Base-by-base conservation (phyloP, 2,329 filamentous ascomycete genomes). In the Calonectria pseudoturangicola region DNA sequence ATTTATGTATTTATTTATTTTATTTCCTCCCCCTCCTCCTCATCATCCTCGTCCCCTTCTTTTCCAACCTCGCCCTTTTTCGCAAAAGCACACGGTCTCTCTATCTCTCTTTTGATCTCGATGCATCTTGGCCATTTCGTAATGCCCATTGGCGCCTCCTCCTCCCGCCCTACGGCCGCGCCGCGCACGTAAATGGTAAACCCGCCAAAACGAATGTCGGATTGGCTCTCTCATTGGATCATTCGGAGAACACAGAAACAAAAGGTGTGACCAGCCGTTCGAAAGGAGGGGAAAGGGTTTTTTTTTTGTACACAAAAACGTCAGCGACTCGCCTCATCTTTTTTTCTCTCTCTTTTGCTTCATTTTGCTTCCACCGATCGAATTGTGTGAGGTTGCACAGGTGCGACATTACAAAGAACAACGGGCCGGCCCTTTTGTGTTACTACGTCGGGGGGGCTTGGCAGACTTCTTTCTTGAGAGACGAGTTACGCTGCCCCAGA, bases 371-470 rank as follows among this genome's bases (percentile, higher is more conserved):
- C 41, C 45, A 21, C 41, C 41, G 27, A 43, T 8, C 25, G 39
- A 12, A 15, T 47, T 63, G 58, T 47, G 8, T 18, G 33, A 60
- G 54, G 18, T 41, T 60, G 30, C 28, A 16, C 58, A 47, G 41
- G 58, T 63, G 41, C 58, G 21, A 66, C 63, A 54, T 30, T 16
- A 48, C 33, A 58, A 58, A 13, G 48, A 51, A 33, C 33, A 41
- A 54, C 63, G 47, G 47, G 25, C 43, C 47, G 51, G 30, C 39
- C 27, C 51, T 30, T 30, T 63, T 13, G 58, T 63, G 58, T 63
- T 63, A 28, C 58, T 15, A 45, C 27, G 9, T 39, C 54, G 9
- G 9, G 25, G 33, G 33, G 33, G 30, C 45, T 60, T 60, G 54
- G 33, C 54, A 60, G 10, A 36, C 33, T 27, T 21, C 18, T 9